Percentiles rank a stretch among this genome's conserved stretches.
phyloP scores from a whole-genome alignment of 768 basidiomycete genomes.

The Trametes cingulata region DNA sequence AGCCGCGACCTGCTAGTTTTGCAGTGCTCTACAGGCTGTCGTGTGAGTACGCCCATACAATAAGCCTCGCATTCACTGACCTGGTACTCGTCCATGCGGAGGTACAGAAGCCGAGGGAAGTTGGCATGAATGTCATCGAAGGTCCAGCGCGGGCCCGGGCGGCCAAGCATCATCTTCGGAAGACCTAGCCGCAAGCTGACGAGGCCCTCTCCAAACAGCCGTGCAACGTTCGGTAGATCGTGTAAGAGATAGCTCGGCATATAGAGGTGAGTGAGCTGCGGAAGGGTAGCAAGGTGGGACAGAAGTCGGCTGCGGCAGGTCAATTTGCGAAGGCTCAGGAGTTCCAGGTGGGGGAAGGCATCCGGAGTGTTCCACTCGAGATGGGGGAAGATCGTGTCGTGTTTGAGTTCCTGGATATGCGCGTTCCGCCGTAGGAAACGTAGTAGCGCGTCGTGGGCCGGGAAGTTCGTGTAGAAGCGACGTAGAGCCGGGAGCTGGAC shows the following conservation, averaged over 20 bases:
- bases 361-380: background rate
- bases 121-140: background rate
- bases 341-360: background rate
- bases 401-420: background rate
- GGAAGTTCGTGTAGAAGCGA: background rate
- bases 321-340: background rate
- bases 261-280: background rate
- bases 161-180: background rate
- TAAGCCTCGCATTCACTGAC: background rate
- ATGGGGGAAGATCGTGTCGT: background rate
- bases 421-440: background rate
- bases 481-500: background rate
- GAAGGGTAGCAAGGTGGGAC: too few relatives aligned
- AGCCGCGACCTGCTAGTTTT: background rate
- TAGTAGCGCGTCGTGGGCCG: background rate
- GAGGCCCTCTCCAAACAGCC: background rate
- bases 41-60: background rate
- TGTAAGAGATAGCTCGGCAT: background rate
- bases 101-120: background rate
- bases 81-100: background rate
- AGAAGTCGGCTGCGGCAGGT: background rate
- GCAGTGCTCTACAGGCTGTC: background rate
- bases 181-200: background rate
- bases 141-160: conserved; percentile 1
- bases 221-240: background rate